Percentiles rank a stretch among this genome's conserved stretches.
phyloP scores from a whole-genome alignment of 2,329 filamentous ascomycete species.

The Penicillium rolfsii region DNA sequence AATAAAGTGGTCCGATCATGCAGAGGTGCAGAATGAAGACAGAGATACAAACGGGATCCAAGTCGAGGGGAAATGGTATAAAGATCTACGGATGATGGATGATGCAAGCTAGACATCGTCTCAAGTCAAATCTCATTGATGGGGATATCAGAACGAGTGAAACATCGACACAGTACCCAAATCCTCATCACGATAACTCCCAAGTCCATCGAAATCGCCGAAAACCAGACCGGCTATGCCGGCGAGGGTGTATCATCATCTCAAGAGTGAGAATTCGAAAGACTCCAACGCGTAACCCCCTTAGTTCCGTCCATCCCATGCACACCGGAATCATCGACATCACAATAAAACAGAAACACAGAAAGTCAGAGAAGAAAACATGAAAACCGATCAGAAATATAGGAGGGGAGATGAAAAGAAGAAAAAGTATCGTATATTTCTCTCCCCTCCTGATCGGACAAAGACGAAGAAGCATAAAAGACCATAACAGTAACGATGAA shows the following conservation, averaged over 20 bases:
- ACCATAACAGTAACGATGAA: constrained; percentile 14
- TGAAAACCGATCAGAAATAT: constrained; percentile 2
- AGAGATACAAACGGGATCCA: background rate
- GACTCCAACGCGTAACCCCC: constrained; percentile 3
- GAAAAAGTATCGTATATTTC: constrained; percentile 3
- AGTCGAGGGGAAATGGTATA: too few species aligned
- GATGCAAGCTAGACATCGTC: constrained; percentile 9
- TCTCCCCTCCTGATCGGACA: constrained; percentile 3
- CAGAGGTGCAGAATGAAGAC: background rate
- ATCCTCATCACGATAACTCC: constrained; percentile 17
- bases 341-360: background rate
- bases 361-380: background rate
- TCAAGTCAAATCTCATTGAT: constrained; percentile 32
- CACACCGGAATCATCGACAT: constrained; percentile 2
- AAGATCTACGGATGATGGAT: background rate
- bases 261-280: constrained; percentile 7
- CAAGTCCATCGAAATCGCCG: constrained; percentile 6
- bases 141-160: constrained; percentile 30
- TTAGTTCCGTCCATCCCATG: constrained; percentile 1
- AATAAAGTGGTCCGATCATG: background rate
- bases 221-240: constrained; percentile 3
- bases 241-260: constrained; percentile 8
- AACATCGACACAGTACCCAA: constrained; percentile 22
- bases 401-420: background rate
- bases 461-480: constrained; percentile 3